Percentiles rank a stretch among this genome's conserved stretches.
These are phyloP conservation scores for Rhododendron ovatum DNA, from an alignment of 148 eudicot species.

Conservation along the genomic window DNA sequence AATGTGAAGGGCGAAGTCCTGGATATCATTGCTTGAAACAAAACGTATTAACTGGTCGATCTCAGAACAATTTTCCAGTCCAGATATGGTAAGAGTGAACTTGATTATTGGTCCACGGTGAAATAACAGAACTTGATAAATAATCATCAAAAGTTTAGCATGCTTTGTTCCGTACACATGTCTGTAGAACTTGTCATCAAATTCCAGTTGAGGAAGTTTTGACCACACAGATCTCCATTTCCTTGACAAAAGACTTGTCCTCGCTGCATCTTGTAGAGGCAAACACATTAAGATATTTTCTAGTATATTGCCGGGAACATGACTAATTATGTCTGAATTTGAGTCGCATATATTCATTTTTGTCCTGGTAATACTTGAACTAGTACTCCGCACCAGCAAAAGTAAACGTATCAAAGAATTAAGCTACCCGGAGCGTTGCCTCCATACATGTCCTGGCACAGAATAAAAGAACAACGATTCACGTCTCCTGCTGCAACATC, in stretches of 20 bases:
- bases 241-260: slow-evolving; percentile 14
- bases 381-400: neutral
- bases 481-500: neutral
- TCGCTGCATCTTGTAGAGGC: slow-evolving; percentile 10
- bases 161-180: neutral
- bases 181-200: slow-evolving; percentile 2
- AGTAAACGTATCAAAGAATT: neutral
- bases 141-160: too few relatives aligned
- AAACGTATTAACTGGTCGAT: too few relatives aligned
- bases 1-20: too few relatives aligned
- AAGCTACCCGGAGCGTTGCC: neutral
- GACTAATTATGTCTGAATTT: neutral
- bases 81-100: too few relatives aligned
- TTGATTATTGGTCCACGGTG: too few relatives aligned
- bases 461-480: too few relatives aligned
- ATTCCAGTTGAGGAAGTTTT: slow-evolving; percentile 10
- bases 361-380: neutral
- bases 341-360: neutral
- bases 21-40: too few relatives aligned
- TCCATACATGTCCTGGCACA: neutral
- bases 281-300: slow-evolving; percentile 1
- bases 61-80: too few relatives aligned
- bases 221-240: slow-evolving; percentile 15
- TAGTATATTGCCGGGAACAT: neutral
- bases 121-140: too few relatives aligned